Conservation (phyloP, 73 alveolate genomes). For the Diophrys appendiculata region DNA sequence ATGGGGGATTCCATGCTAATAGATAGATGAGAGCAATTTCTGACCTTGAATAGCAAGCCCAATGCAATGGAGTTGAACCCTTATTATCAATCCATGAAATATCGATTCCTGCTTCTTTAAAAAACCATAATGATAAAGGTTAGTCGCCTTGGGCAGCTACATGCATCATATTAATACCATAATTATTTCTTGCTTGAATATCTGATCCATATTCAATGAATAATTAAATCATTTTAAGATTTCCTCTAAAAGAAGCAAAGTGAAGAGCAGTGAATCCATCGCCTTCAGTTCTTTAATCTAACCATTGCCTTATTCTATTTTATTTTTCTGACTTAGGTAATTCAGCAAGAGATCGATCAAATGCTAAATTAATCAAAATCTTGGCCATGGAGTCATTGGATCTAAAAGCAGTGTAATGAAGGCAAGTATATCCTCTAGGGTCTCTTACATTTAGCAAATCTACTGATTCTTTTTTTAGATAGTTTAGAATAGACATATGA, state of each 20-base stretch:
- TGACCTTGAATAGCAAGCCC: conserved; percentile 94
- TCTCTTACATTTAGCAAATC: conserved; percentile 32
- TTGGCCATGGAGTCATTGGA: conserved; percentile 26
- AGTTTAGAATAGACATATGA: conserved; percentile 6
- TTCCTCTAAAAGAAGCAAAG: conserved; percentile 85
- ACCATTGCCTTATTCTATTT: conserved; percentile 51
- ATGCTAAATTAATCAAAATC: conserved; percentile 7
- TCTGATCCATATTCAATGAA: conserved; percentile 89
- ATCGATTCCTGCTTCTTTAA: conserved; percentile 73
- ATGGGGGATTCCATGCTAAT: conserved; percentile 73
- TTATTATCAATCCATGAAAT: conserved; percentile 68
- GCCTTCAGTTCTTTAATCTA: conserved; percentile 41
- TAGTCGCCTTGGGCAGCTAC: conserved; percentile 97
- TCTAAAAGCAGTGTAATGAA: conserved; percentile 27
- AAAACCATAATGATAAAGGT: conserved; percentile 79
- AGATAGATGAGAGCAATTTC: conserved; percentile 88
- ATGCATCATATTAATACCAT: conserved; percentile 96
- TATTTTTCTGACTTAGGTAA: background rate
- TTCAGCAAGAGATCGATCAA: background rate
- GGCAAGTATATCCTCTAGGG: conserved; percentile 50
- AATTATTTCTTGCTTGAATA: conserved; percentile 64
- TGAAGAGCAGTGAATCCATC: conserved; percentile 90
- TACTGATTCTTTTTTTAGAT: background rate
- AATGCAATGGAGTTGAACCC: conserved; percentile 93
- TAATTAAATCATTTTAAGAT: conserved; percentile 64